Evolutionary conservation across 2,329 filamentous ascomycete species (phyloP).

Genomic region (Fusarium heterosporum): DNA sequence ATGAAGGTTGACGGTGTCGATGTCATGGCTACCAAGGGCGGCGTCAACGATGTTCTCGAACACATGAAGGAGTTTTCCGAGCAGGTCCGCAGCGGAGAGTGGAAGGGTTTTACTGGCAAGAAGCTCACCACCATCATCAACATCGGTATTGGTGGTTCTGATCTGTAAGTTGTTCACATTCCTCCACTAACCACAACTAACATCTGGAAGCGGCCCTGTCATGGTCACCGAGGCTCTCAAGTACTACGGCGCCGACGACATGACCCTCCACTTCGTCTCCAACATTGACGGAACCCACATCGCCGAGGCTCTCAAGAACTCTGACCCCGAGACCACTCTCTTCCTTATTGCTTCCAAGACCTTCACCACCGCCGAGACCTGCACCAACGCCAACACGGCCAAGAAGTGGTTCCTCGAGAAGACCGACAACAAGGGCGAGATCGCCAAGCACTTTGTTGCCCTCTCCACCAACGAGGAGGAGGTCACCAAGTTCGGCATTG

Average conservation of each 20-base stretch:
- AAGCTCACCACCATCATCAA: conserved; percentile 97
- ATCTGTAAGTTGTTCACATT: conserved; percentile 77
- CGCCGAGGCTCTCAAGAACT: conserved; percentile 87
- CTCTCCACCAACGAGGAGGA: conserved; percentile 95
- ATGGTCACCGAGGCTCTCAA: conserved; percentile 99
- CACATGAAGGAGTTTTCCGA: conserved; percentile 99
- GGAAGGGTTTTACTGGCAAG: conserved; percentile 98
- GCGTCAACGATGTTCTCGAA: conserved; percentile 88
- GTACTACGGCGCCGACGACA: conserved; percentile 86
- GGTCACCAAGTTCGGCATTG: conserved; percentile 98
- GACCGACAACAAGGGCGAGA: conserved; percentile 79
- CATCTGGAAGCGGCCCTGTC: conserved; percentile 79
- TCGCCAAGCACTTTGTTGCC: conserved; percentile 98
- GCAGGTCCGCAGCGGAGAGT: conserved; percentile 91
- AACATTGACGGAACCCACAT: conserved; percentile 99
- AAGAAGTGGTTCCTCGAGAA: conserved; percentile 96
- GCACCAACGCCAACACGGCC: conserved; percentile 95
- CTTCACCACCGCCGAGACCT: conserved; percentile 98
- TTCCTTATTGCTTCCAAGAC: conserved; percentile 99
- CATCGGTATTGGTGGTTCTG: conserved; percentile 96
- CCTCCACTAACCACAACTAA: conserved; percentile 19
- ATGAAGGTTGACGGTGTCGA: conserved; percentile 90
- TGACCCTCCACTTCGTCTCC: conserved; percentile 97
- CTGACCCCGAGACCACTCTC: conserved; percentile 96
- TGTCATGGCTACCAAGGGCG: conserved; percentile 89